Evolutionary conservation across 805 yeast genomes (phyloP).

Genomic region (Saccharomyces eubayanus): DNA sequence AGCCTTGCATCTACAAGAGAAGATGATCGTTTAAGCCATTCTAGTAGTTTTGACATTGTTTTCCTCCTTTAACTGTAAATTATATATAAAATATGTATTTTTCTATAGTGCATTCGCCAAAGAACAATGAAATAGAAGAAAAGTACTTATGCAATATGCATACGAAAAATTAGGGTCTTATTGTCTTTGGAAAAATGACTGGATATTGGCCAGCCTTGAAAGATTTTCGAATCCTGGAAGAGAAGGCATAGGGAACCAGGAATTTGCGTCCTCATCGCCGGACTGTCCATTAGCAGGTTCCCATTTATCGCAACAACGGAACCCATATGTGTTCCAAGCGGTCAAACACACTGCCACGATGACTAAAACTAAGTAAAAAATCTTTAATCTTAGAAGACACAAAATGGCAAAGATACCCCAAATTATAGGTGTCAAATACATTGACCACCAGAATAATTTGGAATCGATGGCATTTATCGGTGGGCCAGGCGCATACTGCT

Average conservation of each 20-base stretch:
- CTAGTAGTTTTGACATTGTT: background rate
- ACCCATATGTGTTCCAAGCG: slow-evolving; percentile 78
- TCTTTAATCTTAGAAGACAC: slow-evolving; percentile 70
- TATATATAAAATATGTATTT: background rate
- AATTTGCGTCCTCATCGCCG: slow-evolving; percentile 6
- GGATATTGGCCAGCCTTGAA: slow-evolving; percentile 18
- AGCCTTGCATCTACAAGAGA: slow-evolving; percentile 93
- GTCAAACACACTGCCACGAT: slow-evolving; percentile 64
- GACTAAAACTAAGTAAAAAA: slow-evolving; percentile 56
- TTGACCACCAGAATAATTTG: slow-evolving; percentile 73
- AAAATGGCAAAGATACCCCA: slow-evolving; percentile 72
- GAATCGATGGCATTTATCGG: slow-evolving; percentile 85
- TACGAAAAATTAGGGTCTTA: background rate
- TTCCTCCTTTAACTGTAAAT: background rate
- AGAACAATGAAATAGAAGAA: background rate
- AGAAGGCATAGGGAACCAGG: slow-evolving; percentile 27
- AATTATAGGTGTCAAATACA: slow-evolving; percentile 64
- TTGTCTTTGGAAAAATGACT: slow-evolving; percentile 21
- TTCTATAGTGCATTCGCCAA: background rate
- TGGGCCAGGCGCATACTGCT: slow-evolving; percentile 34
- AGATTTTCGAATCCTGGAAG: slow-evolving; percentile 24
- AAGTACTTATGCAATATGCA: background rate
- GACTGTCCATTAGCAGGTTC: slow-evolving; percentile 34
- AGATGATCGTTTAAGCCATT: slow-evolving; percentile 35
- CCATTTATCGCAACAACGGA: slow-evolving; percentile 86